Evolutionary conservation across 371 early-diverging fungal species (phyloP), one percentile per base, ranked within the genome.

Genomic region (Batkoa obscura): DNA sequence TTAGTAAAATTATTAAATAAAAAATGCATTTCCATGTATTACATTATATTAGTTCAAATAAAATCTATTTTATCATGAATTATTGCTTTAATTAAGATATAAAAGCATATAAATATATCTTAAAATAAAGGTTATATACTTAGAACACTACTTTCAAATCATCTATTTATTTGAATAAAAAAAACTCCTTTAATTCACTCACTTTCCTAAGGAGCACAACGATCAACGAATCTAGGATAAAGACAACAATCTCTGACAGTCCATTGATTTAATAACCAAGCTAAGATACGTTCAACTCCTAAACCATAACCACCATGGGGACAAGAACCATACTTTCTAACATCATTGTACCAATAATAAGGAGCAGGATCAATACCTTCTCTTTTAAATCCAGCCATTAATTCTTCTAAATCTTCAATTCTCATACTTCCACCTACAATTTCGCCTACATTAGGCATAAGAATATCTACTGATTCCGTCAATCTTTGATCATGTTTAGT

Each of bases 371-470:
- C 92, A 59, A 99, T 88, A 34, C 94, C 95, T 74, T 96, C 99
- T 41, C 90, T 80, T 67, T 80, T 79, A 69, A 94, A 99, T 30
- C 90, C 99, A n/a, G 75, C 89, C 65, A 93, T 64, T 49, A 99
- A 75, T 66, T 90, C 88, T 15, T 86, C 83, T 62, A 86, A 66
- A 62, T 93, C 84, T 52, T 84, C 78, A 66, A 90, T 90, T 74
- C 99, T 85, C 99, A 99, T 99, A 63, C 91, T 90, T 42, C 99
- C 99, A 67, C 99, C 99, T 39, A 96, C 91, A 73, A 99, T 96
- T 75, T 99, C 99, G 61, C 99, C 99, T 51, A 99, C 98, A 60
- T 82, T 84, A 39, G 99, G 99, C 86, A 98, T 96, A 65, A 99
- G 79, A 36, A 99, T 82, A 72, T 99, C 99, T 34, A 94, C 93